phyloP scores from a whole-genome alignment of 768 basidiomycete species.

The Flagelloscypha sp. region DNA sequence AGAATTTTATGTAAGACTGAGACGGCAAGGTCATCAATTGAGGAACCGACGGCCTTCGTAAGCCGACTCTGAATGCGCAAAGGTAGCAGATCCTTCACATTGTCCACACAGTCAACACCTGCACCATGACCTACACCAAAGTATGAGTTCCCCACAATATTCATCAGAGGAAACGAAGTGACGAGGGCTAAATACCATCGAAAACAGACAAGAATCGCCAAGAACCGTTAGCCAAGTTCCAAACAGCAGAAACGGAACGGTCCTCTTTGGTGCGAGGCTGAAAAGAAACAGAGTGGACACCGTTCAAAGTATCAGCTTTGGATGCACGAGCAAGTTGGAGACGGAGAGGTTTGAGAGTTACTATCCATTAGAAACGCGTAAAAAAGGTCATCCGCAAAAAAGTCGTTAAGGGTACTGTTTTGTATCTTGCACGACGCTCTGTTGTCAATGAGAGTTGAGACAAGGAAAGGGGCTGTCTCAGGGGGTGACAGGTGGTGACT shows the following conservation, averaged over 20 bases:
- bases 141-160: too few relatives aligned
- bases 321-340: too few relatives aligned
- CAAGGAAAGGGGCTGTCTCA: too few relatives aligned
- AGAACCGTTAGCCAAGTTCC: constrained; percentile 3
- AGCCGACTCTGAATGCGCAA: not conserved
- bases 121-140: not conserved
- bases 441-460: too few relatives aligned
- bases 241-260: constrained; percentile 7
- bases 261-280: constrained; percentile 10
- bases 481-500: too few relatives aligned
- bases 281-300: constrained; percentile 5
- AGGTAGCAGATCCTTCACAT: constrained; percentile 3
- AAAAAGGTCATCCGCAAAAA: too few relatives aligned
- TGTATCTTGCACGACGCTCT: too few relatives aligned
- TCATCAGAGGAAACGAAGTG: not conserved
- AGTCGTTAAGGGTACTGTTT: too few relatives aligned
- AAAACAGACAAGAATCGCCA: constrained; percentile 9
- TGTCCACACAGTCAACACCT: constrained; percentile 7
- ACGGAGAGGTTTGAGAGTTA: too few relatives aligned
- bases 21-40: not conserved
- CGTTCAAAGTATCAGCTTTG: too few relatives aligned
- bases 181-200: constrained; percentile 2
- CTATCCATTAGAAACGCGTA: too few relatives aligned
- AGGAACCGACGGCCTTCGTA: too few relatives aligned
- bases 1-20: not conserved